Evolutionary conservation across 148 eudicot species (phyloP), one percentile per base, ranked within the genome.

Genomic region (Mesembryanthemum crystallinum): DNA sequence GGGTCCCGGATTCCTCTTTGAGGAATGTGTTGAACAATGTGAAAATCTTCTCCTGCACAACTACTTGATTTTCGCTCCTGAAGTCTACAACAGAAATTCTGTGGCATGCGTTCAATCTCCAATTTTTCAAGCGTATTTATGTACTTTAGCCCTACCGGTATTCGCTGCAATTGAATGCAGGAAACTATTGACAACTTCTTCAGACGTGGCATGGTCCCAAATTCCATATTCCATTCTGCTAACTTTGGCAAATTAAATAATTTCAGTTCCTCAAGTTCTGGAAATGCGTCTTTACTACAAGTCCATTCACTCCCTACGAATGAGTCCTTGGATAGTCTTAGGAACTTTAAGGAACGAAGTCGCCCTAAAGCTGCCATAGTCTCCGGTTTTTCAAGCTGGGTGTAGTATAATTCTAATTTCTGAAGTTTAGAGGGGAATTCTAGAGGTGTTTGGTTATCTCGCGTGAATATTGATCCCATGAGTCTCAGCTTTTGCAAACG

Each of bases 231-330:
- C 85, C 82, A 78, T 1, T 74, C 39, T 45, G 59, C 69, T 30
- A 75, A 66, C 11, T 66, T 75, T 20, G 21, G 54, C 14, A 82
- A 59, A 27, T 39, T 30, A 0, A 28, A 3, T 12, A 82, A 23
- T 13, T 66, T 64, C 0, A 82, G 76, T 51, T 78, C 79, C 61
- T 75, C 82, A 27, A 82, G 77, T n/a, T 59, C 35, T 4, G 79
- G 69, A 37, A 82, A 82, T 14, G 58, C 43, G 0, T 42, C 76
- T n/a, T n/a, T 3, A 1, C 5, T 5, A 60, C 70, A 33, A 33
- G 21, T 65, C 82, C 85, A 82, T 60, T 66, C 67, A 8, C 0
- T 59, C 15, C 81, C 85, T 21, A 65, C 21, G 69, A 73, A 83
- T 3, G 83, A 80, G 69, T 73, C 66, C 57, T 64, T 54, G 8